These are phyloP conservation scores for Calocybe cyanea DNA, from an alignment of 768 basidiomycete genomes.

Conservation along the genomic window DNA sequence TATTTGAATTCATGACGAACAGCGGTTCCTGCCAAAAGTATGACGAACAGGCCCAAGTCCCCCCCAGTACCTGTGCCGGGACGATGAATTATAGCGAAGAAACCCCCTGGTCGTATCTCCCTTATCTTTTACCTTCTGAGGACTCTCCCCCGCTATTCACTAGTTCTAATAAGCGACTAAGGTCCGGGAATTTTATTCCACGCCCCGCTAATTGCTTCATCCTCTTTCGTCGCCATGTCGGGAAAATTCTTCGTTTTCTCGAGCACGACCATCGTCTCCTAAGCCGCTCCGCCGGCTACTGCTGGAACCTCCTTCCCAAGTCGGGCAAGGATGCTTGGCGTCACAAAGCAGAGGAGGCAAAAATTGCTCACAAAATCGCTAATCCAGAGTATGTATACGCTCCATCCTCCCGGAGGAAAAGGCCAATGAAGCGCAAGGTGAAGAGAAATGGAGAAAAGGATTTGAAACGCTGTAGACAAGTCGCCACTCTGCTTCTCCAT, in stretches of 20 bases:
- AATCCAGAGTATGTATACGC: conserved; percentile 56
- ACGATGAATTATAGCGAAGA: conserved; percentile 10
- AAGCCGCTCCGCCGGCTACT: conserved; percentile 50
- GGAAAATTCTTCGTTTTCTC: conserved; percentile 42
- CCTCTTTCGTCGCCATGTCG: conserved; percentile 60
- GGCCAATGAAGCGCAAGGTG: conserved; percentile 46
- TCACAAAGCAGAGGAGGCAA: conserved; percentile 47
- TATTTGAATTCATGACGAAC: conserved; percentile 10
- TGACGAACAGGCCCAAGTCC: conserved; percentile 4
- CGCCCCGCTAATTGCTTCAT: conserved; percentile 87
- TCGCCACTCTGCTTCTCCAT: conserved; percentile 46
- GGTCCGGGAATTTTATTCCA: conserved; percentile 52
- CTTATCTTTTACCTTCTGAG: not conserved
- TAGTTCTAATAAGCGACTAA: conserved; percentile 6
- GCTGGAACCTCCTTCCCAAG: conserved; percentile 52
- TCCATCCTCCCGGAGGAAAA: conserved; percentile 40
- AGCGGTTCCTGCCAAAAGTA: too few species aligned
- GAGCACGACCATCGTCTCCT: conserved; percentile 59
- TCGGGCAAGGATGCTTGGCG: conserved; percentile 49
- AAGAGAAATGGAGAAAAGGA: conserved; percentile 48
- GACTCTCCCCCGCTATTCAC: too few species aligned
- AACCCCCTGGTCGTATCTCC: conserved; percentile 11
- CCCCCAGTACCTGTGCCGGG: conserved; percentile 5
- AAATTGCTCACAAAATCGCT: conserved; percentile 40
- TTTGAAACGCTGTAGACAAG: conserved; percentile 41